phyloP scores from a whole-genome alignment of 768 basidiomycete species.

The Suillus discolor region DNA sequence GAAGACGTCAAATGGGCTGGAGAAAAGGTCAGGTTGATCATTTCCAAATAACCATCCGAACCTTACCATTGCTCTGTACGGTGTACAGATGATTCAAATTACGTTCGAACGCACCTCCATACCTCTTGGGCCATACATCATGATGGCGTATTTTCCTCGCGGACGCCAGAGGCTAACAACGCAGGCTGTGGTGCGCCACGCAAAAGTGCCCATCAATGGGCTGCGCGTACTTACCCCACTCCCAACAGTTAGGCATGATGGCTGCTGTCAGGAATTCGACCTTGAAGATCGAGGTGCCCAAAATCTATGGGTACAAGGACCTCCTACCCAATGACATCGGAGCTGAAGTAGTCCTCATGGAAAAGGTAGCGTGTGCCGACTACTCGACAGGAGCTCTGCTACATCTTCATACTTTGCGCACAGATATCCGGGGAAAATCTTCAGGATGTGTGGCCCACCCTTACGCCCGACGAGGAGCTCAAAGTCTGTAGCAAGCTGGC shows the following conservation, averaged over 20 bases:
- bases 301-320: conserved; percentile 32
- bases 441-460: conserved; percentile 28
- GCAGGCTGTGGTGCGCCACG: conserved; percentile 29
- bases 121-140: conserved; percentile 30
- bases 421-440: conserved; percentile 30
- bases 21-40: conserved; percentile 25
- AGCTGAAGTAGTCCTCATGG: conserved; percentile 34
- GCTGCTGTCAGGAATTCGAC: conserved; percentile 20
- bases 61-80: neutral
- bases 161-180: conserved; percentile 31
- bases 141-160: conserved; percentile 33
- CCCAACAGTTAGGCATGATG: conserved; percentile 32
- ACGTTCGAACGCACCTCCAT: conserved; percentile 28
- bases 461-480: conserved; percentile 22
- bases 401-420: conserved; percentile 5
- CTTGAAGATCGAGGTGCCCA: conserved; percentile 26
- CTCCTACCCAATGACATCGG: conserved; percentile 29
- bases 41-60: neutral
- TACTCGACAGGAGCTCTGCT: neutral
- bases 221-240: conserved; percentile 2
- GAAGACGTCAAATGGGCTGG: conserved; percentile 31
- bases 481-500: conserved; percentile 25
- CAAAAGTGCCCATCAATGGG: neutral
- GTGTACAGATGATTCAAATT: conserved; percentile 30
- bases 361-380: conserved; percentile 25